Percentiles rank a stretch among this genome's conserved stretches.
Evolutionary conservation across 2,329 filamentous ascomycete genomes (phyloP).

Genomic region (Colletotrichum eleusines): DNA sequence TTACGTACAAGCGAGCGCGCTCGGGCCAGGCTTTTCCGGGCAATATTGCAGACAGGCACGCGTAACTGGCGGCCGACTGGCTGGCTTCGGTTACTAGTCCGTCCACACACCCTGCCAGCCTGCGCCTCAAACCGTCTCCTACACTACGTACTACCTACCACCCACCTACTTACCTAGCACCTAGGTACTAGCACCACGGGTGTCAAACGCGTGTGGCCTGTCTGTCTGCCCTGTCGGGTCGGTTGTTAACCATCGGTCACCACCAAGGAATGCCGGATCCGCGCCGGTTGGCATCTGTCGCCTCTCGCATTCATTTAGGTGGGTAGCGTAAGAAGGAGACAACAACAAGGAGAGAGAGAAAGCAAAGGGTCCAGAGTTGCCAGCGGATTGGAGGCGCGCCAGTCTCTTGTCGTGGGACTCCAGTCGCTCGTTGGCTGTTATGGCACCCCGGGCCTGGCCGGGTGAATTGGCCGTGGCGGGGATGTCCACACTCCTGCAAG

Average conservation of each 20-base stretch:
- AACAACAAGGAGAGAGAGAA: neutral
- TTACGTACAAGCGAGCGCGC: conserved; percentile 39
- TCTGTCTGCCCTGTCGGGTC: neutral
- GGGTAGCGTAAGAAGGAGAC: neutral
- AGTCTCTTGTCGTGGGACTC: conserved; percentile 4
- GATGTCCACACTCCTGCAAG: conserved; percentile 36
- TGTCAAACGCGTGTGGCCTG: conserved; percentile 2
- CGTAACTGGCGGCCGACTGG: conserved; percentile 4
- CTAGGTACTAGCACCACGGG: neutral
- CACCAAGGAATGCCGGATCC: conserved; percentile 33
- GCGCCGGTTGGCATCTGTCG: conserved; percentile 36
- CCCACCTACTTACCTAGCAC: too few relatives aligned
- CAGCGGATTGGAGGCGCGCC: conserved; percentile 14
- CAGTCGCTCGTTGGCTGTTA: conserved; percentile 26
- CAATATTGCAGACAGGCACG: conserved; percentile 25
- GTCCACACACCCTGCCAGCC: conserved; percentile 10
- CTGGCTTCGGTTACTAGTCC: conserved; percentile 31
- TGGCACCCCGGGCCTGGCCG: conserved; percentile 27
- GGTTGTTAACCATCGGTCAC: conserved; percentile 11
- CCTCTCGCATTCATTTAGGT: neutral
- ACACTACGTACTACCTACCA: too few relatives aligned
- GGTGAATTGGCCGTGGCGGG: conserved; percentile 34
- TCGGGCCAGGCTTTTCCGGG: conserved; percentile 29
- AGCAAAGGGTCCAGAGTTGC: neutral
- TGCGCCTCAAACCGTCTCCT: conserved; percentile 5